Base-by-base conservation (phyloP, 164 flowering plant genomes). In the Dillenia turbinata region DNA sequence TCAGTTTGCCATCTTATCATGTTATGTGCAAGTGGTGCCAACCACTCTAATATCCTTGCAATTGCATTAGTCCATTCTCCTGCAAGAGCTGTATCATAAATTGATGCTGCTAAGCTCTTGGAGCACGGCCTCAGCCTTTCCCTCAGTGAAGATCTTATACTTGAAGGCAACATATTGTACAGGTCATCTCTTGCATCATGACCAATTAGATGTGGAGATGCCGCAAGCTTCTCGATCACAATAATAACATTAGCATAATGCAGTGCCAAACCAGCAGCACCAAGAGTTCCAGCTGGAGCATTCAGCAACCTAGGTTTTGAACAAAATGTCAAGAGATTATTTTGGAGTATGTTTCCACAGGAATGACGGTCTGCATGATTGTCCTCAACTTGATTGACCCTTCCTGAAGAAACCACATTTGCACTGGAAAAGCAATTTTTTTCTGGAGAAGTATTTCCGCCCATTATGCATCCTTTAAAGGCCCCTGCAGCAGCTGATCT, bases 1-100 rank as follows among this genome's bases (percentile, higher is more conserved):
- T 88, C 96, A n/a, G 96, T 78, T 46, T 92, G 98, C 98, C 98
- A 92, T 66, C 87, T 83, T 61, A 92, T 83, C 87, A 84, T 92
- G 75, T 84, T 83, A 63, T 89, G 98, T 63, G 98, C 96, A 62
- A 92, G 88, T 15, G 98, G 98, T 8, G 85, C 84, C 58, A 92
- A 62, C 98, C 96, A 92, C 49, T 88, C 92, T 51, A 92, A 65
- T 66, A 84, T 87, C 40, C 72, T 63, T 12, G 79, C 44, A 75
- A 92, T 75, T 52, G 94, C 97, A 48, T 77, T 81, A 43, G 59
- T 84, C 93, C 95, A 90, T 65, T 90, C 92, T 46, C 69, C 77
- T 9, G 90, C 98, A 66, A 90, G 90, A 61, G 5, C 79, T 9
- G 92, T 47, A 67, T 88, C 91, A 72, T 69, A 83, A 65, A 66